These are phyloP conservation scores for Debaryomyces prosopidis DNA, from an alignment of 805 yeast genomes.

Conservation along the genomic window DNA sequence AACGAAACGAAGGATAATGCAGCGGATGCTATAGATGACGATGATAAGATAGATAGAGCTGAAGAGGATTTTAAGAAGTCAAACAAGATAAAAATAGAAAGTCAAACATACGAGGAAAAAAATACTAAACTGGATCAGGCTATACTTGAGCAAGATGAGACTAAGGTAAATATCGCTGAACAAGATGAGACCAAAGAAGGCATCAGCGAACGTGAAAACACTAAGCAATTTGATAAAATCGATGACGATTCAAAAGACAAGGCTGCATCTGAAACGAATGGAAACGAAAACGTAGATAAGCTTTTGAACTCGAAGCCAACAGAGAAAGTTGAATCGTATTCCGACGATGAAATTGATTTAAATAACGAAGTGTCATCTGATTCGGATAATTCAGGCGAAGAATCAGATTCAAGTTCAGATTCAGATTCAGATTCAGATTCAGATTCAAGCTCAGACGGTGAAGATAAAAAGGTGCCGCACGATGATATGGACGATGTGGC, in stretches of 20 bases:
- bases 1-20: no score
- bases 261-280: not conserved
- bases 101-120: no score
- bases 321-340: conserved; percentile 9
- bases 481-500: conserved; percentile 31
- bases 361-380: conserved; percentile 10
- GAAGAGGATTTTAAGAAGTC: no score
- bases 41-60: no score
- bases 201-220: not conserved
- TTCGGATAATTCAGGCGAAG: conserved; percentile 9
- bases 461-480: conserved; percentile 62
- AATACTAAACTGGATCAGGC: no score
- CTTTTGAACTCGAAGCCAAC: conserved; percentile 3
- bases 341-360: conserved; percentile 30
- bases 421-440: conserved; percentile 17
- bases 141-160: no score
- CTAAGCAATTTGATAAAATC: not conserved
- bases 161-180: not conserved
- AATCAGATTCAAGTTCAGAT: conserved; percentile 7
- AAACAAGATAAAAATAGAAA: no score
- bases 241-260: not conserved
- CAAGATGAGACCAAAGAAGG: not conserved
- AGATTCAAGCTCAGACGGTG: conserved; percentile 18
- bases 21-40: no score
- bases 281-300: not conserved